Base-by-base conservation (phyloP, 306 rosid genomes). In the Carpinus fangiana region DNA sequence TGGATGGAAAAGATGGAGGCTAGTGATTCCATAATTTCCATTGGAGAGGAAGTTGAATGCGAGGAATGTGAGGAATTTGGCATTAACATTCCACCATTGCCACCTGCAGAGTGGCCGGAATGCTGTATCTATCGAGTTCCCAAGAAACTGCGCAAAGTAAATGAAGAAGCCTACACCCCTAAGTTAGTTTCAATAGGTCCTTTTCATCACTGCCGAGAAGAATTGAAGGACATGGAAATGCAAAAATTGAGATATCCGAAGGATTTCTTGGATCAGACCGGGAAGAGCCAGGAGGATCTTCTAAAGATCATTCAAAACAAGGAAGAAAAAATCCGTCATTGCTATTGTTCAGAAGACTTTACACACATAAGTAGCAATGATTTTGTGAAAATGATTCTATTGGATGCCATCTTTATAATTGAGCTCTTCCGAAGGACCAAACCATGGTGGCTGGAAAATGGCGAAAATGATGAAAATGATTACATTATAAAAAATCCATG, bases 341-440 rank as follows among this genome's bases (percentile, higher is more conserved):
- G 12, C 10, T 55, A 74, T 43, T 23, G 26, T 23, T 13, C 60
- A 36, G 67, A 68, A 43, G 9, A 0, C 26, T 0, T 46, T 18
- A 7, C 47, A 17, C 2, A 31, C 34, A 31, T 75, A 28, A 46
- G 11, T 8, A 16, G 2, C 4, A 1, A 45, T 7, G 8, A 36
- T 0, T 75, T 75, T 13, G 1, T 34, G 0, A 54, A 47, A 4
- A 48, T 75, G 72, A 50, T 46, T 48, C 34, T 69, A 2, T 38
- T 23, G 9, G 87, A 84, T 52, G 81, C 79, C 5, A 34, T 72
- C 74, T 84, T 84, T 66, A 67, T 84, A 28, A 18, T 80, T 36
- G 82, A 76, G 70, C 84, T 79, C 38, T 45, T 84, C 13, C 17
- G 48, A 62, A 38, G 23, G 50, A 76, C 43, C 43, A 38, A 38